Evolutionary conservation across 2,329 filamentous ascomycete genomes (phyloP), one percentile per base, ranked within the genome.

Genomic region (Coniochaeta sp.): DNA sequence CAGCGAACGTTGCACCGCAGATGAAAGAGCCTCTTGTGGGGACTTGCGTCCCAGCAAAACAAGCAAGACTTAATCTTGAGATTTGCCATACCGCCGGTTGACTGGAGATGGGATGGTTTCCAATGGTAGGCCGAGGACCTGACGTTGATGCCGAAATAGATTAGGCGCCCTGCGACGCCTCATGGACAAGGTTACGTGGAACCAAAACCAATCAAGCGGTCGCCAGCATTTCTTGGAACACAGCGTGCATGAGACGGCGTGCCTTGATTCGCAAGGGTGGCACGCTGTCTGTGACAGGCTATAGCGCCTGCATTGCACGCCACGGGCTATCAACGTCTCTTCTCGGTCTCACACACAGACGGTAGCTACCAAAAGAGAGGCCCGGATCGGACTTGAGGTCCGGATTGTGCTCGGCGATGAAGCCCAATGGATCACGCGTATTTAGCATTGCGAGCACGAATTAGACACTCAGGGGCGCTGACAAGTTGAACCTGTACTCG

Each of bases 121-220:
- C n/a, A n/a, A n/a, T n/a, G n/a, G n/a, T n/a, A 22, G 22, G 26
- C 31, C 14, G 22, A 17, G 22, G 16, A 52, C 47, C 6, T 17
- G 24, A 16, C 22, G 2, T 17, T 8, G 12, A 52, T 52, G 47
- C 47, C 47, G 47, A 31, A 52, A 52, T 52, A 52, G 47, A 52
- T 40, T 77, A 79, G 70, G 73, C 77, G 77, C 77, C 76, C 71
- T 74, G 72, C 72, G 73, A 75, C 66, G 68, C 65, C 64, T 68
- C 68, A 66, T 66, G 68, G 72, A 70, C 67, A 66, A 68, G 65
- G 67, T 63, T 57, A 6, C 34, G 47, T 17, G 47, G 22, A 52
- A 58, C 57, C 63, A 60, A 61, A 63, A 58, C 76, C 73, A 79
- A 79, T 79, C 71, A 76, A 31, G 47, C 47, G 47, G 47, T 12